Percentiles rank a stretch among this genome's conserved stretches.
Conservation (phyloP, 257 asterid genomes). For the Ocimum tenuiflorum region DNA sequence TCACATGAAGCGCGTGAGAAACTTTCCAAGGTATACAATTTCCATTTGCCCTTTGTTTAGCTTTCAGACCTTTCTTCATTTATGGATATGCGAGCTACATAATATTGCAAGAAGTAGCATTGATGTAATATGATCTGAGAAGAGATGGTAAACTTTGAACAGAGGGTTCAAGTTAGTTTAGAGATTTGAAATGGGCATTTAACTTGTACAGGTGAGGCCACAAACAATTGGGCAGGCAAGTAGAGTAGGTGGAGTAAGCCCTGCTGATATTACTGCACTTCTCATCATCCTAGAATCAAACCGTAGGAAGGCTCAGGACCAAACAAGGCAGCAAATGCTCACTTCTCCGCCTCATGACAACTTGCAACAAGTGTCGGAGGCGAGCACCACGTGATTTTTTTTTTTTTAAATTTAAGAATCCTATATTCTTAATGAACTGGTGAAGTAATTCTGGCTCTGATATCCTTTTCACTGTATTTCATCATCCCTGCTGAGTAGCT, state of each 20-base stretch:
- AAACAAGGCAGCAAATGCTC: constrained; percentile 27
- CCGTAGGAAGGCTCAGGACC: constrained; percentile 59
- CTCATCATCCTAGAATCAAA: constrained; percentile 86
- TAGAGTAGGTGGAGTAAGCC: constrained; percentile 97
- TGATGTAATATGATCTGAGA: too few relatives aligned
- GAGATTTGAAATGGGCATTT: not conserved
- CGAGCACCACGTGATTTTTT: constrained; percentile 7
- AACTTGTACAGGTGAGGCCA: constrained; percentile 80
- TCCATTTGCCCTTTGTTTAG: not conserved
- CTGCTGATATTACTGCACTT: constrained; percentile 93
- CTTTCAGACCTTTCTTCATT: not conserved
- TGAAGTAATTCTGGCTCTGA: not conserved
- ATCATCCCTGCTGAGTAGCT: not conserved
- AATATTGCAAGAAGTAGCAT: not conserved
- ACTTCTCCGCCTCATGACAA: constrained; percentile 24
- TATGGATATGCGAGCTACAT: too few relatives aligned
- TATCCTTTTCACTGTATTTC: not conserved
- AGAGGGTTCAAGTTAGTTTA: not conserved
- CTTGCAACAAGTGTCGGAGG: constrained; percentile 30
- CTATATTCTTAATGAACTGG: not conserved
- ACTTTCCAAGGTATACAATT: constrained; percentile 64
- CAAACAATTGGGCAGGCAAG: constrained; percentile 96
- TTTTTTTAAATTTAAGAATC: not conserved
- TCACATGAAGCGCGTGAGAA: constrained; percentile 93
- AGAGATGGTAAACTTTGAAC: not conserved